Evolutionary conservation across 2,329 filamentous ascomycete genomes (phyloP), one percentile per base, ranked within the genome.

Genomic region (Fusarium metavorans): DNA sequence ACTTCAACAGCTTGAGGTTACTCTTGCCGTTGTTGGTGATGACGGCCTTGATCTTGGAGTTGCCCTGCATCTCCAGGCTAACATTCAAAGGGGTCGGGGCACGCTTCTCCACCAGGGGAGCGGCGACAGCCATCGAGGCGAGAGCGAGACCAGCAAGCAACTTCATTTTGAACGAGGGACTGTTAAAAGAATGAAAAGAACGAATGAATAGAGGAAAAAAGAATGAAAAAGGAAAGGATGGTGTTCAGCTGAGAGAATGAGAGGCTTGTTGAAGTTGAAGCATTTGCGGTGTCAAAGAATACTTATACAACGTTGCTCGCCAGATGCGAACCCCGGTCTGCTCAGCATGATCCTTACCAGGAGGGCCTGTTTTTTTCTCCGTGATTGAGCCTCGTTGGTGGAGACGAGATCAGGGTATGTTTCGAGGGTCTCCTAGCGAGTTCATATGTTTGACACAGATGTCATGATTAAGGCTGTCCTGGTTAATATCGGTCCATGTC

Each of bases 1-100:
- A 84, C 82, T 85, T 89, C 71, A 90, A 81, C 30, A 90, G 77
- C 80, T 88, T 88, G 71, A 90, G 78, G 66, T 83, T 83, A 56
- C 81, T 82, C 54, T 82, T 82, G 54, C 88, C 88, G 35, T 82
- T 88, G 83, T 90, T 90, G 73, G 86, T 89, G 68, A 90, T 83
- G 54, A 82, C 81, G 34, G 88, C 87, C 82, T 88, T 88, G 73
- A 90, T 83, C 64, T 83, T 83, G n/a, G 87, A 85, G 81, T 90
- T 89, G 67, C 85, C 86, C 25, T 84, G 79, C 75, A 85, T 82
- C 79, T 87, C 81, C 66, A 89, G 83, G 77, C 85, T 81, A 69
- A 87, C 84, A 23, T 85, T 81, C 59, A 87, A 79, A 64, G 85
- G 83, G 4, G 71, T 83, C 77, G 77, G 83, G 77, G 76, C 85